These are phyloP conservation scores for Aspergillus haitiensis DNA, from an alignment of 495 filamentous ascomycete genomes.

Conservation along the genomic window DNA sequence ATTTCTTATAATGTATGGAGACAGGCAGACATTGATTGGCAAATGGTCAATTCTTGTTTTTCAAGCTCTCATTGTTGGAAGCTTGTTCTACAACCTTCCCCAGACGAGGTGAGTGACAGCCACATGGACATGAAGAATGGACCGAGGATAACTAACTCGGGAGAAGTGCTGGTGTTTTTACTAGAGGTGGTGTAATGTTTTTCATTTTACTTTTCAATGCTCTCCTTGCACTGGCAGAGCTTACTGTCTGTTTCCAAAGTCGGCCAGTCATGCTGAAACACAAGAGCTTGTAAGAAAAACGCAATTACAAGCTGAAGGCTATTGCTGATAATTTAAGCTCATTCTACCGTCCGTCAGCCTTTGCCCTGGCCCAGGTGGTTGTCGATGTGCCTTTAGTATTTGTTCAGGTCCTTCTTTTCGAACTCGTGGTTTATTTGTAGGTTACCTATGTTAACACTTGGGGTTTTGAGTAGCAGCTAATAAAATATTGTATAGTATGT, in stretches of 20 bases:
- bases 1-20: slow-evolving; percentile 64
- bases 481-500: slow-evolving; percentile 42
- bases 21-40: slow-evolving; percentile 50
- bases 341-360: slow-evolving; percentile 81
- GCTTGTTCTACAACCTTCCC: slow-evolving; percentile 71
- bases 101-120: slow-evolving; percentile 43
- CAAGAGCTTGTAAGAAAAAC: slow-evolving; percentile 58
- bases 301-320: too few species aligned
- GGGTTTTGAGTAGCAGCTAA: not conserved
- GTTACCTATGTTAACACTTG: not conserved
- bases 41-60: slow-evolving; percentile 65
- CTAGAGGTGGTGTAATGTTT: slow-evolving; percentile 61
- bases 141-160: slow-evolving; percentile 11
- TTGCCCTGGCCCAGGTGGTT: slow-evolving; percentile 72
- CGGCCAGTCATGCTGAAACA: slow-evolving; percentile 80
- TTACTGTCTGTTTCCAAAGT: slow-evolving; percentile 67
- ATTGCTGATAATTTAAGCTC: slow-evolving; percentile 41
- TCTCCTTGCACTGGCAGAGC: slow-evolving; percentile 72
- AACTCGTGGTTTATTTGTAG: slow-evolving; percentile 73
- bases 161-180: slow-evolving; percentile 46
- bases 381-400: slow-evolving; percentile 74
- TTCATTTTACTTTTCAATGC: slow-evolving; percentile 81
- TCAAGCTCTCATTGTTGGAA: slow-evolving; percentile 74
- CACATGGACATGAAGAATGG: not conserved
- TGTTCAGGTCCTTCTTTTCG: slow-evolving; percentile 68